A percentile compares a stretch with the other conserved stretches of the same genome.
Conservation (phyloP, 768 basidiomycete species). For the Jaapia argillacea region DNA sequence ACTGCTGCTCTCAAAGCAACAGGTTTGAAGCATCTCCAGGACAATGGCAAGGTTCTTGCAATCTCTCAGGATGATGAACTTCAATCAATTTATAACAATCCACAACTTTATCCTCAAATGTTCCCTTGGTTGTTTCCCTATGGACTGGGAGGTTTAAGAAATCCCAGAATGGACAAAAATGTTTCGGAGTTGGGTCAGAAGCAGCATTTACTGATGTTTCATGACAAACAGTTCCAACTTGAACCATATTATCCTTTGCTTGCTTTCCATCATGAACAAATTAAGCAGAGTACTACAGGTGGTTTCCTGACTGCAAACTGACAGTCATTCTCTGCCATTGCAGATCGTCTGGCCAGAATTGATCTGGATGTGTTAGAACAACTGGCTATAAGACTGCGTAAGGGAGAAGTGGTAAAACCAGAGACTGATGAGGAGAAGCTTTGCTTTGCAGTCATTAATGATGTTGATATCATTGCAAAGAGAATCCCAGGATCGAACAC, state of each 20-base stretch:
- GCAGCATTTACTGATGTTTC: conserved; percentile 7
- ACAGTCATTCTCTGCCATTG: conserved; percentile 5
- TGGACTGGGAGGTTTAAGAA: conserved; percentile 10
- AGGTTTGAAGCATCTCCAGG: conserved; percentile 20
- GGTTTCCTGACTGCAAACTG: conserved; percentile 7
- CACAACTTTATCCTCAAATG: conserved; percentile 24
- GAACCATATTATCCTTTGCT: conserved; percentile 10
- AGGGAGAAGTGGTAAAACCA: conserved; percentile 1
- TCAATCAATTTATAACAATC: conserved; percentile 24
- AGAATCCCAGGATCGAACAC: conserved; percentile 10
- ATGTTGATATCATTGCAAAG: conserved; percentile 7
- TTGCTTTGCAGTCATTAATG: conserved; percentile 6
- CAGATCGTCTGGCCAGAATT: conserved; percentile 1
- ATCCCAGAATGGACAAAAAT: neutral
- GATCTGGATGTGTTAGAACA: conserved; percentile 1
- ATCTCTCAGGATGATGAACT: conserved; percentile 17
- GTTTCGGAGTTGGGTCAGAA: neutral
- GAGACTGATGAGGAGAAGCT: conserved; percentile 4
- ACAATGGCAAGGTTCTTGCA: conserved; percentile 16
- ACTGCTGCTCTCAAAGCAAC: conserved; percentile 10
- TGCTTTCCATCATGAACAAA: conserved; percentile 14
- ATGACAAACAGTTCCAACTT: conserved; percentile 12
- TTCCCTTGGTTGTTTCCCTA: conserved; percentile 34
- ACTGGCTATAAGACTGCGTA: neutral
- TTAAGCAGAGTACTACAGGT: conserved; percentile 5